Evolutionary conservation across 2,329 filamentous ascomycete genomes (phyloP).

Genomic region (Diaporthe sp.): DNA sequence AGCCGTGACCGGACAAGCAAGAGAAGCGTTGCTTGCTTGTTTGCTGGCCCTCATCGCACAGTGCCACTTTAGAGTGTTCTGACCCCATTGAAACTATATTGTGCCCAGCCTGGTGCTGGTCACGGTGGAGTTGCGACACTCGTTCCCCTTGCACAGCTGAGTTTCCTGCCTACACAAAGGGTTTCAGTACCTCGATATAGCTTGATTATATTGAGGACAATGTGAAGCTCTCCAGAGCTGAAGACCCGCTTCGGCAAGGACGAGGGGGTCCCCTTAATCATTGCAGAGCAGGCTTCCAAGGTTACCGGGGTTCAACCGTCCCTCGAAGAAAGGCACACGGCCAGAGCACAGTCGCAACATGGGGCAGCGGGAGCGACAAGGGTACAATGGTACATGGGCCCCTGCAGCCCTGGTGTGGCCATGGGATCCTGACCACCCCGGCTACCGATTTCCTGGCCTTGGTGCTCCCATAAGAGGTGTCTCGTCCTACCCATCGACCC

Average conservation of each 20-base stretch:
- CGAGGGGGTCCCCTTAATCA: not conserved
- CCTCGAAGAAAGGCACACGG: not conserved
- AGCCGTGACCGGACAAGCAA: constrained; percentile 8
- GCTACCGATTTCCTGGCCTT: constrained; percentile 34
- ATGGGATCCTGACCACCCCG: constrained; percentile 37
- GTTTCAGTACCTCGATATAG: constrained; percentile 27
- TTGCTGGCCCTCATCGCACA: constrained; percentile 14
- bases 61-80: not conserved
- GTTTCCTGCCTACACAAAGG: not conserved
- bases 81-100: not conserved
- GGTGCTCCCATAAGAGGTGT: constrained; percentile 18
- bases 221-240: not conserved
- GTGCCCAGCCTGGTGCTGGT: not conserved
- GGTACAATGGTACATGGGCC: constrained; percentile 15
- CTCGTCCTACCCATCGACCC: constrained; percentile 33
- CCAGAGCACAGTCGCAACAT: constrained; percentile 6
- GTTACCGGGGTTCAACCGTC: constrained; percentile 3
- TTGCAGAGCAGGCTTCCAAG: not conserved
- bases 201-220: not conserved
- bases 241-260: constrained; percentile 7
- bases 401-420: constrained; percentile 24
- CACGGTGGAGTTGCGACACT: constrained; percentile 1
- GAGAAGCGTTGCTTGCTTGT: not conserved
- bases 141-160: constrained; percentile 6
- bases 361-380: constrained; percentile 21